Percentiles rank a stretch among this genome's conserved stretches.
Evolutionary conservation across 148 eudicot genomes (phyloP).

Genomic region (Euryodendron excelsum): DNA sequence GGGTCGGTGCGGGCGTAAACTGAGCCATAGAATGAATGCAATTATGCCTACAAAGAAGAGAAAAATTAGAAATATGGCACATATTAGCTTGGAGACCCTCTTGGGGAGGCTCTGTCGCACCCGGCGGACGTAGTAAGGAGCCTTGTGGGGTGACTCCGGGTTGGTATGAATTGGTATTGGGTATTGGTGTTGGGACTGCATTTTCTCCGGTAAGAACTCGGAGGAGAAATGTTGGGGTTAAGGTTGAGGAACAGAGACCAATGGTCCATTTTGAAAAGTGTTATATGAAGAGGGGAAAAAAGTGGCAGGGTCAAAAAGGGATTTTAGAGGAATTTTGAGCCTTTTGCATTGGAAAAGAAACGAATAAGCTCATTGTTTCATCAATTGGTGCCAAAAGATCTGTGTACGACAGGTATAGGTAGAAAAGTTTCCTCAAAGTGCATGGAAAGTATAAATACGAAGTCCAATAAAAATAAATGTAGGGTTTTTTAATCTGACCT

Average conservation of each 20-base stretch:
- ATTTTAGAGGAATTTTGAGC: not conserved
- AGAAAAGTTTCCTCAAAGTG: not conserved
- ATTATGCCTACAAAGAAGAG: constrained; percentile 59
- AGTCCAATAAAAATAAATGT: not conserved
- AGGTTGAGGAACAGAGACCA: too few species aligned
- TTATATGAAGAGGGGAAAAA: not conserved
- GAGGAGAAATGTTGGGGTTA: not conserved
- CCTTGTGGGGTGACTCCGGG: too few species aligned
- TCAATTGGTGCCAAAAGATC: not conserved
- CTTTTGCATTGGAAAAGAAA: constrained; percentile 24
- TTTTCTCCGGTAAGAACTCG: not conserved
- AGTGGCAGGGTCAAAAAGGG: too few species aligned
- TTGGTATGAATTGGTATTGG: constrained; percentile 27
- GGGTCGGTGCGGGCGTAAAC: constrained; percentile 83
- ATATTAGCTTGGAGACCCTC: constrained; percentile 63
- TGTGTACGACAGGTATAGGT: constrained; percentile 9
- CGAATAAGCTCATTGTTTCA: constrained; percentile 10
- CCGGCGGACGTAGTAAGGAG: constrained; percentile 63
- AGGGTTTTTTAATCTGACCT: too few species aligned
- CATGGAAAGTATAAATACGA: constrained; percentile 9
- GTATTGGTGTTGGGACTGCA: not conserved
- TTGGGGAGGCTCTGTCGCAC: constrained; percentile 74
- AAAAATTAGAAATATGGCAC: constrained; percentile 51
- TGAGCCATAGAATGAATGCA: constrained; percentile 69
- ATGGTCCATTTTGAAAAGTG: too few species aligned